Evolutionary conservation across 2,329 filamentous ascomycete species (phyloP), one percentile per base, ranked within the genome.

Genomic region (Aspergillus sp.): DNA sequence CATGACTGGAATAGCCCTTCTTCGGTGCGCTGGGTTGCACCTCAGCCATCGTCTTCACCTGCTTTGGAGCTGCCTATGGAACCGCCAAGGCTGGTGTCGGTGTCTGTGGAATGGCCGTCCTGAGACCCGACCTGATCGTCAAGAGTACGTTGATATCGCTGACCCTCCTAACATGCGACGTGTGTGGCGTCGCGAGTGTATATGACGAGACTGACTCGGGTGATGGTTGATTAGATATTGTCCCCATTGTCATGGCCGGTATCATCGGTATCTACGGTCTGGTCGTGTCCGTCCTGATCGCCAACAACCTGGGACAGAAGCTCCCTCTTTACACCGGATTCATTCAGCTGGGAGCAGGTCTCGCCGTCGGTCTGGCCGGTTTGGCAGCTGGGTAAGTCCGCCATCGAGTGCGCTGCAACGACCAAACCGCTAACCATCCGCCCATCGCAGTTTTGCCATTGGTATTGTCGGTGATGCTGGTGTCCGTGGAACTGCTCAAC

Each of bases 191-290:
- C 36, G 14, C 1, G 29, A n/a, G 25, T 5, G 32, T 36, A 7
- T 23, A 20, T 11, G 11, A 21, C 13, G 10, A 38, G 47, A 41
- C 47, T 63, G 23, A 59, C 59, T 63, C 41, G 59, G 29, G 52
- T 25, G 54, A 11, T 16, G 5, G 54, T 13, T 16, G 5, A 25
- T 46, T 45, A 97, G 93, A 97, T 84, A 97, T 97, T 76, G 93
- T 97, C 62, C 94, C 94, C 74, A 94, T 97, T 78, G 96, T 99
- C 87, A 99, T 99, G 94, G 94, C 94, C 83, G 94, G 94, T 97
- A 99, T 99, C 78, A 97, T 99, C 79, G 94, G 91, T 88, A 97
- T 99, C 77, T 99, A 94, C 80, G 89, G 89, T 68, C 84, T 94
- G 62, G 89, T 94, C 77, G 89, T 93, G 57, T 92, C 89, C 16